Evolutionary conservation across 345 rosid genomes (phyloP).

Genomic region (Ceriops tagal): DNA sequence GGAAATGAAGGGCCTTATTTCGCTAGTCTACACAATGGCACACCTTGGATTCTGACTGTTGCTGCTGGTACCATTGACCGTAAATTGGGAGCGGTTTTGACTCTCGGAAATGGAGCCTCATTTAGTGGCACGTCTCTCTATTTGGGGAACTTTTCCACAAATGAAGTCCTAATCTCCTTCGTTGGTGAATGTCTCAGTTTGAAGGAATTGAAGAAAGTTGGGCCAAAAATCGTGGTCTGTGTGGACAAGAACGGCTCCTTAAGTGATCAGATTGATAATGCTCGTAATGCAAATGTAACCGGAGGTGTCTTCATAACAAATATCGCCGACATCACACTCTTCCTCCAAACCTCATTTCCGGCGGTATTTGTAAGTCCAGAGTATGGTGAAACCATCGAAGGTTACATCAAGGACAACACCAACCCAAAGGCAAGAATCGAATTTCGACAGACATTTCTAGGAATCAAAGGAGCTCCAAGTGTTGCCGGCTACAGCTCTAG

Average conservation of each 20-base stretch:
- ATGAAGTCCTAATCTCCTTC: slow-evolving; percentile 33
- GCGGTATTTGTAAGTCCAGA: slow-evolving; percentile 27
- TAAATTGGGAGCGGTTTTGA: slow-evolving; percentile 21
- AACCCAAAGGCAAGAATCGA: slow-evolving; percentile 36
- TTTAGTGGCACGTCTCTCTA: slow-evolving; percentile 28
- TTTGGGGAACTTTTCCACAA: slow-evolving; percentile 17
- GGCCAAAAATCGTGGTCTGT: slow-evolving; percentile 42
- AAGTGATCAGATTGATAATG: slow-evolving; percentile 25
- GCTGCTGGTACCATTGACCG: slow-evolving; percentile 38
- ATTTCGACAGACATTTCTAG: slow-evolving; percentile 33
- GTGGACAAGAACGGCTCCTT: slow-evolving; percentile 27
- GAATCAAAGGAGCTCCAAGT: slow-evolving; percentile 37
- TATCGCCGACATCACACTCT: slow-evolving; percentile 9
- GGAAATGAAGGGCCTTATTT: slow-evolving; percentile 9
- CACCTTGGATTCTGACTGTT: slow-evolving; percentile 18
- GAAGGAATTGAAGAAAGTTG: slow-evolving; percentile 19
- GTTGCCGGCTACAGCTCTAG: slow-evolving; percentile 49
- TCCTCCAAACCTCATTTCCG: slow-evolving; percentile 26
- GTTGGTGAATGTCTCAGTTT: slow-evolving; percentile 30
- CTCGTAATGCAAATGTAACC: slow-evolving; percentile 14
- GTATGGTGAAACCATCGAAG: slow-evolving; percentile 28
- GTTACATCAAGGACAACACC: slow-evolving; percentile 33
- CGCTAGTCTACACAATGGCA: slow-evolving; percentile 9
- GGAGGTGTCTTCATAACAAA: slow-evolving; percentile 48
- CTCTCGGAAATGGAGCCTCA: slow-evolving; percentile 25